Evolutionary conservation across 106 monocot species (phyloP), one percentile per base, ranked within the genome.

Genomic region (Acorus gramineus): DNA sequence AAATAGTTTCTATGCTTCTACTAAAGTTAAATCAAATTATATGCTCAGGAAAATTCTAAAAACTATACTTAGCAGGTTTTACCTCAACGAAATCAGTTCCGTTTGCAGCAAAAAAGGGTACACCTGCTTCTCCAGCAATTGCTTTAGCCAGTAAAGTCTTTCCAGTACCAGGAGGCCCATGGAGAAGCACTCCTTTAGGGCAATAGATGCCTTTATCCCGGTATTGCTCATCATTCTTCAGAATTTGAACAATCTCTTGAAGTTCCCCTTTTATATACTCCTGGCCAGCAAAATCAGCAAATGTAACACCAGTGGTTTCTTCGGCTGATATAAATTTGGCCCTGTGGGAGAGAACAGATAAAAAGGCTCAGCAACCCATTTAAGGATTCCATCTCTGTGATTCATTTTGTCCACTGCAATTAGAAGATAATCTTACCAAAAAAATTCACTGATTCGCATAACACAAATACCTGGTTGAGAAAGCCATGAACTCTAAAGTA

Each of bases 1-100:
- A 28, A 28, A 28, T 28, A 28, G 28, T 28, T 28, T 28, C 28
- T 28, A 28, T 28, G 28, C 1, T 28, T 28, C 28, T 28, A 28
- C 28, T 28, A 28, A 28, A 28, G 28, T 28, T 28, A 28, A 28
- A 28, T 28, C 28, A 28, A 28, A 28, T 28, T 28, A 28, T 1
- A 28, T 28, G 28, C 28, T 28, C 28, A 28, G 28, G 28, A 28
- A 0, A 28, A 28, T 28, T 28, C 28, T 28, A 28, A 28, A 28
- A 28, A 28, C n/a, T 28, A 28, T 28, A 28, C 28, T 28, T 12
- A 6, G 52, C 12, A 3, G 53, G 46, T 56, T 46, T 68, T 47
- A 86, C 90, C 90, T 90, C 90, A 62, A 90, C 90, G 76, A 90
- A 90, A 78, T 90, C 90, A 59, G 90, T 90, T 46, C 90, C 90